Conservation (phyloP, 306 rosid species). For the Cyamopsis tetragonoloba region DNA sequence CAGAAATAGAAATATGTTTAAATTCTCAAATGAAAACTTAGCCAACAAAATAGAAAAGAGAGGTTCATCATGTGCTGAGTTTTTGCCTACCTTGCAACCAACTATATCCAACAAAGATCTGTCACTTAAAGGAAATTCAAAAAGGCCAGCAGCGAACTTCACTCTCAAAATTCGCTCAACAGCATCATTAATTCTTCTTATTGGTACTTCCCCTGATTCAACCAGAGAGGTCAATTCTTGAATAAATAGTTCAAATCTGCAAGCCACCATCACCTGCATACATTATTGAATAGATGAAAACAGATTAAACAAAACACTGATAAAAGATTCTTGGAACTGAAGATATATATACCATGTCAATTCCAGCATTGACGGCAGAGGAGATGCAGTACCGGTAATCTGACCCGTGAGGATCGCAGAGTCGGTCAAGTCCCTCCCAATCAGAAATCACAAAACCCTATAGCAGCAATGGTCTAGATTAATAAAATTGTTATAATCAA, state of each 20-base stretch:
- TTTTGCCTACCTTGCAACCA: slow-evolving; percentile 74
- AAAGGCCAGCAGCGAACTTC: slow-evolving; percentile 73
- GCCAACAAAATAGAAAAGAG: not conserved
- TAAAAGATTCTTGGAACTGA: not conserved
- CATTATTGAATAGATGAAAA: slow-evolving; percentile 15
- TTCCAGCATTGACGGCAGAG: slow-evolving; percentile 68
- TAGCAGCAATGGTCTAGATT: slow-evolving; percentile 16
- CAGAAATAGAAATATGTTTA: not conserved
- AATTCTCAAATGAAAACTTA: not conserved
- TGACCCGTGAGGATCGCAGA: slow-evolving; percentile 53
- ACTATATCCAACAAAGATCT: slow-evolving; percentile 67
- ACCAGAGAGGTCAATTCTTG: slow-evolving; percentile 51
- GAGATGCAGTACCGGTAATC: slow-evolving; percentile 62
- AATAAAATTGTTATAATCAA: not conserved
- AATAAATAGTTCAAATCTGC: slow-evolving; percentile 43
- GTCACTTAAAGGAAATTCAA: slow-evolving; percentile 63
- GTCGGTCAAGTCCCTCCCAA: slow-evolving; percentile 75
- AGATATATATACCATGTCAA: slow-evolving; percentile 68
- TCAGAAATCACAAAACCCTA: slow-evolving; percentile 90
- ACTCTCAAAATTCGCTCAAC: slow-evolving; percentile 85
- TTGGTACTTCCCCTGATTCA: slow-evolving; percentile 58
- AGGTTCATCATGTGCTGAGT: slow-evolving; percentile 5
- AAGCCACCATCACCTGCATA: slow-evolving; percentile 80
- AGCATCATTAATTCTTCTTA: slow-evolving; percentile 74
- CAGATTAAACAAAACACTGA: not conserved